phyloP scores from a whole-genome alignment of 208 protist species.

The Leishmania arabica region DNA sequence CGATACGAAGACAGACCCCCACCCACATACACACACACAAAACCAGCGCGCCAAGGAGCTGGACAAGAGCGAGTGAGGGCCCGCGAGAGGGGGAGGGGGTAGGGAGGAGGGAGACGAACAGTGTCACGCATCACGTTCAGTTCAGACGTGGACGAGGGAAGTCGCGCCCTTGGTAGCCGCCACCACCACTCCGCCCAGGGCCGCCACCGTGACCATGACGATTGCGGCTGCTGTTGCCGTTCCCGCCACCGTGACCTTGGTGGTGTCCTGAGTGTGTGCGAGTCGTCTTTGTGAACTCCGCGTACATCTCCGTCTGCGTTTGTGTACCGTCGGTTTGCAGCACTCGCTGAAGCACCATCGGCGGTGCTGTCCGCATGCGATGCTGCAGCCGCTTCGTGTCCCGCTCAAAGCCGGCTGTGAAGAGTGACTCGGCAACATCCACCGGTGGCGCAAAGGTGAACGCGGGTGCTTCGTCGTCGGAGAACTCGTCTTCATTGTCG shows the following conservation, averaged over 20 bases:
- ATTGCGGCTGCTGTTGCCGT: slow-evolving; percentile 10
- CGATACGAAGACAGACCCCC: neutral
- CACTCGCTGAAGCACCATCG: slow-evolving; percentile 77
- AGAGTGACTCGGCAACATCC: slow-evolving; percentile 80
- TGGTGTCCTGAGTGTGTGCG: slow-evolving; percentile 2
- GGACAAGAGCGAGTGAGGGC: neutral
- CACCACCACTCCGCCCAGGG: slow-evolving; percentile 3
- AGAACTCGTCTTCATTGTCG: slow-evolving; percentile 87
- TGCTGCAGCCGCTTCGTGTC: slow-evolving; percentile 89
- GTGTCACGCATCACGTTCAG: neutral
- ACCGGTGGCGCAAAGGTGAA: slow-evolving; percentile 91
- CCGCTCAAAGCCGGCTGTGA: slow-evolving; percentile 83
- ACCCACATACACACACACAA: neutral
- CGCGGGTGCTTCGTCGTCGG: slow-evolving; percentile 87
- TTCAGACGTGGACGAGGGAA: slow-evolving; percentile 10
- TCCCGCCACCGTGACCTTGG: neutral
- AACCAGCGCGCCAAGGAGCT: neutral
- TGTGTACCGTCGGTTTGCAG: slow-evolving; percentile 75
- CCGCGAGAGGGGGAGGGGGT: neutral
- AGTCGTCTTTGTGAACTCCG: slow-evolving; percentile 28
- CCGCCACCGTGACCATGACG: slow-evolving; percentile 6
- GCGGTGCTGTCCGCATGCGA: slow-evolving; percentile 86
- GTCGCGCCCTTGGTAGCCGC: slow-evolving; percentile 22
- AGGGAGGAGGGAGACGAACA: neutral
- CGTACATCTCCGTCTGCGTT: slow-evolving; percentile 81